These are phyloP conservation scores for Gossypium sturtianum DNA, from an alignment of 345 rosid genomes.

Conservation along the genomic window DNA sequence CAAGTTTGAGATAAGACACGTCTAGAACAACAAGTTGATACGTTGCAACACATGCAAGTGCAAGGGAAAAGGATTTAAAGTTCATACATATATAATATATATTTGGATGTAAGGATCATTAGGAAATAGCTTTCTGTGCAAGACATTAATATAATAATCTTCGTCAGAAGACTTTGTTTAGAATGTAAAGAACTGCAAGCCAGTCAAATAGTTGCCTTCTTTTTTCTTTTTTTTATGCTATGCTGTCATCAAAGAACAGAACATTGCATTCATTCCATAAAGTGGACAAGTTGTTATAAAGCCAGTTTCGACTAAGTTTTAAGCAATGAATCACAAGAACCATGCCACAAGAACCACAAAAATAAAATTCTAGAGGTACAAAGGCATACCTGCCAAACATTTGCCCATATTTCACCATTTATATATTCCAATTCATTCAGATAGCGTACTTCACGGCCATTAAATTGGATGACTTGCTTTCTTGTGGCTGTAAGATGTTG, in stretches of 20 bases:
- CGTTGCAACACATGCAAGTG: neutral
- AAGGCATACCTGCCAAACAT: constrained; percentile 72
- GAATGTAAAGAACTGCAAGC: neutral
- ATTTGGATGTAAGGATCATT: no score
- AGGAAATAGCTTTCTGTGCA: neutral
- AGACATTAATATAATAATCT: neutral
- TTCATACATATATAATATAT: neutral
- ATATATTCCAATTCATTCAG: constrained; percentile 90
- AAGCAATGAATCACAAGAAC: neutral
- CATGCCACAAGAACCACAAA: neutral
- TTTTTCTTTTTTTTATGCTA: neutral
- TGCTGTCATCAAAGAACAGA: neutral
- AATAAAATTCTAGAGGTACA: neutral
- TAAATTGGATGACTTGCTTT: constrained; percentile 47
- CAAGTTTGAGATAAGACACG: neutral
- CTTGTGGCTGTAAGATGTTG: constrained; percentile 37
- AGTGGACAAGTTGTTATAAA: neutral
- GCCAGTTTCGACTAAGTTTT: neutral
- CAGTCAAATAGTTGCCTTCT: neutral
- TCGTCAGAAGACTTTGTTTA: neutral
- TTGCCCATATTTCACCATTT: constrained; percentile 94
- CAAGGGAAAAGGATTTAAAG: neutral
- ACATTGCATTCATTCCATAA: neutral
- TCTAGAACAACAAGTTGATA: neutral
- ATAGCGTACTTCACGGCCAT: constrained; percentile 49